Evolutionary conservation across 352 stramenopile species (phyloP).

Genomic region (Phytopythium mirpurense): DNA sequence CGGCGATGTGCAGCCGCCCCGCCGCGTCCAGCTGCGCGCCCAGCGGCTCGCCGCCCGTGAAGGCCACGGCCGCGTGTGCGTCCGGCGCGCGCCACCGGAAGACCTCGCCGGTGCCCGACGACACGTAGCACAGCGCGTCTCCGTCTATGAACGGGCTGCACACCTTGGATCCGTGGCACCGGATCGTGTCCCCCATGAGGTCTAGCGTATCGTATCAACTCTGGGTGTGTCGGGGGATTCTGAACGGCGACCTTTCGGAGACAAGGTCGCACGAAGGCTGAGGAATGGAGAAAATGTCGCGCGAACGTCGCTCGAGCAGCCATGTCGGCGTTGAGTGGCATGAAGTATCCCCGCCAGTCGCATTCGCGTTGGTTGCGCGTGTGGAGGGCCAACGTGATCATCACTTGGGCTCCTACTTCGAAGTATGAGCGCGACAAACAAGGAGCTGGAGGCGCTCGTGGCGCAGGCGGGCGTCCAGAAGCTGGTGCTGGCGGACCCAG

Average conservation of each 20-base stretch:
- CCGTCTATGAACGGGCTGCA: constrained; percentile 61
- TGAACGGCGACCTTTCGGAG: constrained; percentile 8
- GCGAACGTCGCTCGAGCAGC: constrained; percentile 13
- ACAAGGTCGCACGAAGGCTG: constrained; percentile 21
- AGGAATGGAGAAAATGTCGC: constrained; percentile 6
- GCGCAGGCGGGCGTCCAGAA: constrained; percentile 65
- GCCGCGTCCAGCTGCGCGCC: constrained; percentile 59
- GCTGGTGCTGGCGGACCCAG: constrained; percentile 54
- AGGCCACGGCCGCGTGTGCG: constrained; percentile 44
- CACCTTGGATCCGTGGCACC: constrained; percentile 62
- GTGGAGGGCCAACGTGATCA: no score
- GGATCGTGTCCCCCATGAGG: constrained; percentile 31
- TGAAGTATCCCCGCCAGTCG: constrained; percentile 5
- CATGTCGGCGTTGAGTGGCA: neutral
- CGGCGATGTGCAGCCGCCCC: constrained; percentile 59
- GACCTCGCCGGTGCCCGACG: constrained; percentile 60
- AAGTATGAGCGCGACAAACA: constrained; percentile 54
- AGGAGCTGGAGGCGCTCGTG: constrained; percentile 72
- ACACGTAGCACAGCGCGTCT: constrained; percentile 64
- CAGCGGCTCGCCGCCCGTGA: constrained; percentile 63
- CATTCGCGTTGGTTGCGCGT: no score
- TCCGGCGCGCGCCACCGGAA: constrained; percentile 40
- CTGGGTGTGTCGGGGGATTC: no score
- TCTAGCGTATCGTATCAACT: no score
- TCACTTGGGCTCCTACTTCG: no score